Conservation (phyloP, 169 alveolate species). For the Plasmodium berghei region DNA sequence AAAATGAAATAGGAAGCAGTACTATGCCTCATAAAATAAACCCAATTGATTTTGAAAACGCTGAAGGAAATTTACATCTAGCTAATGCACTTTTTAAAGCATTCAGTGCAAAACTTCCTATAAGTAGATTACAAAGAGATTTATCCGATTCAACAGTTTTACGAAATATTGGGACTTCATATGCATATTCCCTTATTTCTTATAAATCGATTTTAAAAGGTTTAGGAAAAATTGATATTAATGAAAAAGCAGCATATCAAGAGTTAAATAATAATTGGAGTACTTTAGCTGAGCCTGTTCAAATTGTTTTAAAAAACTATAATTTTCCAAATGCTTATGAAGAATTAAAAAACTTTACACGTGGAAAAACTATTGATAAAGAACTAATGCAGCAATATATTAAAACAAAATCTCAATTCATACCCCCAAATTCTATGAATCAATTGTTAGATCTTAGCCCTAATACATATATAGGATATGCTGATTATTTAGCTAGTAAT, state of each 20-base stretch:
- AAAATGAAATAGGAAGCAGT: slow-evolving; percentile 96
- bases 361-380: slow-evolving; percentile 75
- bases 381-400: slow-evolving; percentile 75
- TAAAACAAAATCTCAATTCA: slow-evolving; percentile 36
- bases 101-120: slow-evolving; percentile 92
- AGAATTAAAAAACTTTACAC: slow-evolving; percentile 78
- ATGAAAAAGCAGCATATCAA: slow-evolving; percentile 77
- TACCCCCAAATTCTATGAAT: slow-evolving; percentile 26
- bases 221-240: slow-evolving; percentile 87
- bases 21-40: slow-evolving; percentile 99
- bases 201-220: slow-evolving; percentile 89
- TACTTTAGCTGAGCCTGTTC: slow-evolving; percentile 95
- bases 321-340: slow-evolving; percentile 83
- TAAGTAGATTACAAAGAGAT: slow-evolving; percentile 95
- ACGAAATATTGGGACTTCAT: slow-evolving; percentile 94
- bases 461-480: slow-evolving; percentile 52
- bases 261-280: slow-evolving; percentile 94
- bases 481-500: slow-evolving; percentile 42
- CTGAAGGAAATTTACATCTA: slow-evolving; percentile 96
- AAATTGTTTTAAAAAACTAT: slow-evolving; percentile 91
- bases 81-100: slow-evolving; percentile 91
- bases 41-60: slow-evolving; percentile 97
- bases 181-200: slow-evolving; percentile 88
- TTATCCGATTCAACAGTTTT: slow-evolving; percentile 95
- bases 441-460: slow-evolving; percentile 70